These are phyloP conservation scores for Leishmania martiniquensis DNA, from an alignment of 208 protist genomes.

Conservation along the genomic window DNA sequence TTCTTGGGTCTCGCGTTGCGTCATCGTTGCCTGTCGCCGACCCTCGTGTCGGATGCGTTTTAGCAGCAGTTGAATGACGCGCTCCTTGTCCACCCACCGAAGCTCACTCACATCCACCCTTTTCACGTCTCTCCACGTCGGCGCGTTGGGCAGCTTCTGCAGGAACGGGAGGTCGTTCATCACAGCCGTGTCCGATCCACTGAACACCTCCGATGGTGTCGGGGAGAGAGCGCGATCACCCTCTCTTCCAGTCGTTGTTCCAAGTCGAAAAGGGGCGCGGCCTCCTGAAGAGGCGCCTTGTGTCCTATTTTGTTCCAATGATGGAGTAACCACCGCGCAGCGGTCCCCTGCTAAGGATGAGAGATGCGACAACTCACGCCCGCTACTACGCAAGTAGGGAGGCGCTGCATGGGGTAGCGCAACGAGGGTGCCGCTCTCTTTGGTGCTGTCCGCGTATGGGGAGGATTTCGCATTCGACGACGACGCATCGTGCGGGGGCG, in stretches of 20 bases:
- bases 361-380: not conserved
- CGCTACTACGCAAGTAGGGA: conserved; percentile 12
- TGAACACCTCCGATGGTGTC: not conserved
- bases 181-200: not conserved
- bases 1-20: not conserved
- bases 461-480: not conserved
- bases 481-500: not conserved
- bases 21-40: conserved; percentile 2
- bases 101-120: conserved; percentile 77
- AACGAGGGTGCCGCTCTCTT: conserved; percentile 3
- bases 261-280: conserved; percentile 5
- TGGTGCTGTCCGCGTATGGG: not conserved
- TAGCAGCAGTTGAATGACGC: conserved; percentile 83
- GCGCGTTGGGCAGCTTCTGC: conserved; percentile 43
- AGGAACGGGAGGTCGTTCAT: not conserved
- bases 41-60: conserved; percentile 61
- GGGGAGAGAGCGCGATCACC: not conserved
- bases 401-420: conserved; percentile 4
- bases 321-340: not conserved
- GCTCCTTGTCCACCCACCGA: conserved; percentile 91
- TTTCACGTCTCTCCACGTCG: conserved; percentile 58
- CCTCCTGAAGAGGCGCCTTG: not conserved
- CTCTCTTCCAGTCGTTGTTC: not conserved
- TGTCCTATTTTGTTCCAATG: not conserved
- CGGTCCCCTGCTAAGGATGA: not conserved